Base-by-base conservation (phyloP, 1,284 basidiomycete species). In the Vanrija humicola region DNA sequence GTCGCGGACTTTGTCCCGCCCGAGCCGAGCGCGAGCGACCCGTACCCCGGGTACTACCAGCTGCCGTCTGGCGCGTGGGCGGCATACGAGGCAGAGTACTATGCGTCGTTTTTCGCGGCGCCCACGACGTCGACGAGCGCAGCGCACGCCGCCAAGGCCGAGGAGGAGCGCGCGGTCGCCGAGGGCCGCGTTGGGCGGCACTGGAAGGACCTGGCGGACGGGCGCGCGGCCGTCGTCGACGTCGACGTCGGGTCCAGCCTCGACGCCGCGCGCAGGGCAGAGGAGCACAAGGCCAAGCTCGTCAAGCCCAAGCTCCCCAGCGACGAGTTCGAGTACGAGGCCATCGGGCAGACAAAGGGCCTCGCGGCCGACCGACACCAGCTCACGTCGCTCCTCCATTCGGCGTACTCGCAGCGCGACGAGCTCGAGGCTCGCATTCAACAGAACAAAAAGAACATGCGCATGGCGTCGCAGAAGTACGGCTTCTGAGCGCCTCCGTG, bases 31-130 rank as follows among this genome's bases (percentile, higher is more conserved):
- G 79, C 83, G 1, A 78, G 79, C 19, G 90, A 93, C 69, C 83
- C 83, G 18, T 91, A 92, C 72, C 90, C 90, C 2, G 90, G 90
- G 3, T 94, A 92, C 77, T 93, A 94, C 72, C 84, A 86, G 59
- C 81, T 88, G 25, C 89, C 89, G 0, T 86, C 86, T 1, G 89
- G 90, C 10, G 69, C 80, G 48, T 93, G 90, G 86, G 85, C 83
- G 23, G 84, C 86, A 0, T 82, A 93, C 72, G 89, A 93, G 53
- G 75, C 83, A 0, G 80, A 67, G n/a, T 90, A 88, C 73, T 93
- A 90, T 69, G 80, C 80, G 29, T 82, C 80, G 29, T 89, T 88
- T 76, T 82, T 74, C 59, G 42, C 48, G 6, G 21, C 50, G 48
- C 18, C 39, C n/a, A n/a, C n/a, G 48, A 7, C 39, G 14, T 43